Base-by-base conservation (phyloP, 495 filamentous ascomycete genomes). In the Hypoxylon fragiforme region DNA sequence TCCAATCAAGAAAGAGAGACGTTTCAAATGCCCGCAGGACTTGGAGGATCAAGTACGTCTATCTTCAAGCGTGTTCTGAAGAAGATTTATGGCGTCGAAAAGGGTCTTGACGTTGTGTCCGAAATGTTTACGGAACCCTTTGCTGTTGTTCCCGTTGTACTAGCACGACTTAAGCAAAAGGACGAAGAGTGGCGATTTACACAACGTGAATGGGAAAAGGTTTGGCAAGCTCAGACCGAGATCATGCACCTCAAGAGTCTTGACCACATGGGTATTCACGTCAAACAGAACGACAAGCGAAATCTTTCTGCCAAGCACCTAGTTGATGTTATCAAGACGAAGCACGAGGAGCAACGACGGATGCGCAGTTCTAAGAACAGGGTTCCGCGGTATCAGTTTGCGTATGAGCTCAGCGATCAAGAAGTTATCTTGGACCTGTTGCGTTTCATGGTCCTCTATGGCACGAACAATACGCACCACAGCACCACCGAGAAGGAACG, bases 201-300 rank as follows among this genome's bases (percentile, higher is more conserved):
- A 22, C 91, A 89, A 80, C 89, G 94, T 18, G 95, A 97, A 66
- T 99, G 95, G 95, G 91, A 97, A 71, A 97, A 97, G 68, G 89
- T 97, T 16, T 99, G 95, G 95, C 90, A 91, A 48, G 85, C 86
- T 48, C 94, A 97, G 70, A 97, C 91, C 35, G 85, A 92, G 56
- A 81, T 85, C 54, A 89, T 92, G 66, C 96, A 96, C 71, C 92
- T 92, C 77, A 91, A 86, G 72, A 96, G 91, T 71, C 81, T 99
- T 40, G 95, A 99, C 56, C 95, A 97, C 63, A 92, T 96, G 77
- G 89, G 90, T 9, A 89, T 95, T 52, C 85, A 86, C 28, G 85
- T 86, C 57, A 95, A 92, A 71, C 75, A 77, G 22, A 81, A 79
- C 7, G 92, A 97, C 73, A 96, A 96, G 77, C 90, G 90, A 39